These are phyloP conservation scores for Leishmania mexicana DNA, from an alignment of 208 protist genomes.

Conservation along the genomic window DNA sequence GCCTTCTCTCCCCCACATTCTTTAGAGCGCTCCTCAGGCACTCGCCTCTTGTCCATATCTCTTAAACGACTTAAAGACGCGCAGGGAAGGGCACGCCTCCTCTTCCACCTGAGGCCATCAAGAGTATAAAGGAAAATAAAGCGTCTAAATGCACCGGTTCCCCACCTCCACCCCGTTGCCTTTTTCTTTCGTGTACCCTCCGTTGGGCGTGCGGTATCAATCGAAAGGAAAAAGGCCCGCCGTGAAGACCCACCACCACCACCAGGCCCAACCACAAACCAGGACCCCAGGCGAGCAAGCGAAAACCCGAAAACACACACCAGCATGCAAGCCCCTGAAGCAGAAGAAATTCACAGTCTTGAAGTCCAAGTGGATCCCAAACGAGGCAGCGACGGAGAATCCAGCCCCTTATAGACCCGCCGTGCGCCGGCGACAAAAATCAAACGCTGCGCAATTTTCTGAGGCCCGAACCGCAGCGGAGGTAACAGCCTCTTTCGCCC, in stretches of 20 bases:
- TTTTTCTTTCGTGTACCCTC: neutral
- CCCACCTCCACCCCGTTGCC: neutral
- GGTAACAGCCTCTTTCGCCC: neutral
- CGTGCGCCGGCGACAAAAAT: neutral
- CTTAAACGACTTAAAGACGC: neutral
- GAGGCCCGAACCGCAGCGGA: neutral
- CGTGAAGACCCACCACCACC: neutral
- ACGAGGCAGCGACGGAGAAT: neutral
- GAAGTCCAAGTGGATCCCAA: neutral
- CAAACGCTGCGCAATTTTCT: neutral
- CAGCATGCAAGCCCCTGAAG: neutral
- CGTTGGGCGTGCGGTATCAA: neutral
- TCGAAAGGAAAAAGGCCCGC: neutral
- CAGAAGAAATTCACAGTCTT: neutral
- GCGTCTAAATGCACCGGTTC: neutral
- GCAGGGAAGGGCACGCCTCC: neutral
- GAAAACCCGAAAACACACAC: neutral
- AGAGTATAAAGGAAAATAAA: neutral
- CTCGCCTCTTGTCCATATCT: neutral
- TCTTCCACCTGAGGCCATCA: neutral
- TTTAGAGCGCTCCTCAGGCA: neutral
- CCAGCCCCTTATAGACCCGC: neutral
- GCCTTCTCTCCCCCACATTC: neutral
- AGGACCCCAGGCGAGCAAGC: neutral
- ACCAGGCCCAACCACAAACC: neutral